A percentile compares a stretch with the other conserved stretches of the same genome.
Conservation (phyloP, 371 early-diverging fungal genomes). For the Caulochytrium protostelioides region DNA sequence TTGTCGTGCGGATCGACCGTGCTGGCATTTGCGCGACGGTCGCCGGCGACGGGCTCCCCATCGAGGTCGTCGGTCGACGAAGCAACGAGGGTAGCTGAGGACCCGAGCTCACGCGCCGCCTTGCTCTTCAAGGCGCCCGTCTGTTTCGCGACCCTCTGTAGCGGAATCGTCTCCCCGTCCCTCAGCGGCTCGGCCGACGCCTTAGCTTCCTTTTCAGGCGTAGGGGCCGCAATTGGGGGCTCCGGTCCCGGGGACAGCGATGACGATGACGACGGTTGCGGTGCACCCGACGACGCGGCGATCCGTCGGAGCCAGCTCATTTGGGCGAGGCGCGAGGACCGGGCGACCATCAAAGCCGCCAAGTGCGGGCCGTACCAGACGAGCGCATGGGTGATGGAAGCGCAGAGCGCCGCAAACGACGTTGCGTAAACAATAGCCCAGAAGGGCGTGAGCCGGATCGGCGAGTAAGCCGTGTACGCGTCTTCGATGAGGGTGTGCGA, state of each 20-base stretch:
- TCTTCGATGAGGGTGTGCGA: background rate
- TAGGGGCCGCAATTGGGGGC: too few species aligned
- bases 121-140: background rate
- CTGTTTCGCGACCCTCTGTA: too few species aligned
- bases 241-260: too few species aligned
- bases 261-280: background rate
- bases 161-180: too few species aligned
- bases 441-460: conserved; percentile 1
- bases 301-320: background rate
- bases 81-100: background rate
- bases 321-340: background rate
- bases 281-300: background rate
- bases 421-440: conserved; percentile 4
- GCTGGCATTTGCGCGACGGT: background rate
- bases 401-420: conserved; percentile 3
- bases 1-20: background rate
- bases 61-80: background rate
- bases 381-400: conserved; percentile 2
- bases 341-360: background rate
- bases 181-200: too few species aligned
- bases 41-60: background rate
- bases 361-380: conserved; percentile 2
- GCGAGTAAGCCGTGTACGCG: background rate
- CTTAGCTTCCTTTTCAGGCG: too few species aligned
- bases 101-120: background rate